Percentiles rank a stretch among this genome's conserved stretches.
Conservation (phyloP, 2,329 filamentous ascomycete species). For the Fusarium brachygibbosum region DNA sequence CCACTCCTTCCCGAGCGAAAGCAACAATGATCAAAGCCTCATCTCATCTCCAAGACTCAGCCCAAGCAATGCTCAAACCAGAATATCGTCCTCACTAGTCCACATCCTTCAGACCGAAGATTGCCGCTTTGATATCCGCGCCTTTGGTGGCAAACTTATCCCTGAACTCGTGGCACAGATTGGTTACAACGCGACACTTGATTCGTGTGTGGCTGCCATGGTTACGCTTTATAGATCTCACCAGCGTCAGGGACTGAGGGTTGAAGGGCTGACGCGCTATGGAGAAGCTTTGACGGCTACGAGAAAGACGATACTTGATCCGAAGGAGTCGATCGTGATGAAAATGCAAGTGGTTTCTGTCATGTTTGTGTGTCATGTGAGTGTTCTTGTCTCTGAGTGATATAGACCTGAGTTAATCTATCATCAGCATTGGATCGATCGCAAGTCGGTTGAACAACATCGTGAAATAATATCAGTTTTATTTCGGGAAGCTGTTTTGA, state of each 20-base stretch:
- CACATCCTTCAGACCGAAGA: slow-evolving; percentile 41
- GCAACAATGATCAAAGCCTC: neutral
- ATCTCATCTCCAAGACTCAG: neutral
- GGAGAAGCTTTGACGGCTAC: slow-evolving; percentile 31
- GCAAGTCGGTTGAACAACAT: slow-evolving; percentile 23
- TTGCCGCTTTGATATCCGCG: slow-evolving; percentile 40
- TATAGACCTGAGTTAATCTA: neutral
- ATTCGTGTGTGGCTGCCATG: slow-evolving; percentile 37
- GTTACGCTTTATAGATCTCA: slow-evolving; percentile 32
- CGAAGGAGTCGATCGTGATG: slow-evolving; percentile 11
- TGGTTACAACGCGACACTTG: slow-evolving; percentile 30
- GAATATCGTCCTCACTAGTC: slow-evolving; percentile 29
- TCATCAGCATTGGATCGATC: slow-evolving; percentile 36
- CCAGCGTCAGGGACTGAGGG: slow-evolving; percentile 6
- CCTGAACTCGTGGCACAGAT: slow-evolving; percentile 35
- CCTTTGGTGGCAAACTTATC: slow-evolving; percentile 35
- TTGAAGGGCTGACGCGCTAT: slow-evolving; percentile 33
- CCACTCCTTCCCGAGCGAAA: neutral
- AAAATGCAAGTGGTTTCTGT: slow-evolving; percentile 37
- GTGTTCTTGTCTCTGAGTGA: rapidly evolving
- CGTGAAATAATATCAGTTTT: slow-evolving; percentile 33
- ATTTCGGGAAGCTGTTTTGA: slow-evolving; percentile 33
- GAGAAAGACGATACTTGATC: slow-evolving; percentile 19
- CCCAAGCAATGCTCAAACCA: slow-evolving; percentile 34
- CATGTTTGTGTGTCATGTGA: slow-evolving; percentile 42